Conservation (phyloP, 2,329 filamentous ascomycete species). For the Fusarium incarnatum region DNA sequence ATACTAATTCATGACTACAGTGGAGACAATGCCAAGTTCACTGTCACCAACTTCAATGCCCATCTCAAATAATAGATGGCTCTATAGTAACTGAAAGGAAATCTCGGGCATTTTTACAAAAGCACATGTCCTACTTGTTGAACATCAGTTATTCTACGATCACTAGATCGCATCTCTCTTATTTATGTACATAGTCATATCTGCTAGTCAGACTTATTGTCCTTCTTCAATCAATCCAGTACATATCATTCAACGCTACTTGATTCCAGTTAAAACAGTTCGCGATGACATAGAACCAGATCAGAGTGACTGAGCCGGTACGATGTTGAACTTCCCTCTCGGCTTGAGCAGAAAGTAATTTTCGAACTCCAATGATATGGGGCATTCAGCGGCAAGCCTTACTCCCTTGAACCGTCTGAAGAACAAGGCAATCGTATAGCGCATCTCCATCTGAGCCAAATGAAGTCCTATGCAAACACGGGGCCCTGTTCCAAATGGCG, state of each 20-base stretch:
- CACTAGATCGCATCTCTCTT: not conserved
- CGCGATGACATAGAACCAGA: not conserved
- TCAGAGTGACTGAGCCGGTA: not conserved
- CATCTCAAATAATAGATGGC: not conserved
- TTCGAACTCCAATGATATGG: not conserved
- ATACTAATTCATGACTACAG: not conserved
- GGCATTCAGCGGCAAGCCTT: not conserved
- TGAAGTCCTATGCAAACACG: not conserved
- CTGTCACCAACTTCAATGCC: slow-evolving; percentile 19
- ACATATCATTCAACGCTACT: not conserved
- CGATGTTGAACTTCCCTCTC: not conserved
- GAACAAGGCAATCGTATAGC: not conserved
- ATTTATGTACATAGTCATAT: not conserved
- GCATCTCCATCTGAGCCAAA: not conserved
- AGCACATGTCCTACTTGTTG: not conserved
- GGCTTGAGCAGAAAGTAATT: not conserved
- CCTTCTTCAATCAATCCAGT: not conserved
- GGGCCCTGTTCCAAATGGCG: not conserved
- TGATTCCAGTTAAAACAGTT: not conserved
- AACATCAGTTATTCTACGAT: not conserved
- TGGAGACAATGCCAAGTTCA: slow-evolving; percentile 3
- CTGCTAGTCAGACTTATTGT: not conserved
- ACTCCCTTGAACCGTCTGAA: not conserved
- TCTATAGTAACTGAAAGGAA: not conserved
- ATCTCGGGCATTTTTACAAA: not conserved